phyloP scores from a whole-genome alignment of 164 flowering plant species.

The Euptelea pleiosperma region DNA sequence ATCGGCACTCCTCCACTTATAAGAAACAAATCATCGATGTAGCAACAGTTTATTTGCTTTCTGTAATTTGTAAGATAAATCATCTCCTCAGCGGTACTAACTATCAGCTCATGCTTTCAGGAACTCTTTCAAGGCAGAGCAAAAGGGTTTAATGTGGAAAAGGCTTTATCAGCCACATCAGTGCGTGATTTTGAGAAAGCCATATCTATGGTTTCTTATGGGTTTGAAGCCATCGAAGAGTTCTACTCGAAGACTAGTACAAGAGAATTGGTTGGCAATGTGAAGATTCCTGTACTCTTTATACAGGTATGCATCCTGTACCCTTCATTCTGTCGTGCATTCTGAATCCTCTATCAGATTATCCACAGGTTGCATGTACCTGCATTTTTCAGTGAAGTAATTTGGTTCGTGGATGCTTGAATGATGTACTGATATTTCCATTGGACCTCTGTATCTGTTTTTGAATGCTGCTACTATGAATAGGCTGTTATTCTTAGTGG shows the following conservation, averaged over 20 bases:
- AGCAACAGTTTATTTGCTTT: too few relatives aligned
- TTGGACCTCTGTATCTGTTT: too few relatives aligned
- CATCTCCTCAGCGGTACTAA: too few relatives aligned
- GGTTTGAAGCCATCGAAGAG: constrained; percentile 65
- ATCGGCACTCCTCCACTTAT: not conserved
- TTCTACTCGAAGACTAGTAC: constrained; percentile 82
- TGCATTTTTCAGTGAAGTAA: not conserved
- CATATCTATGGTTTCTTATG: constrained; percentile 83
- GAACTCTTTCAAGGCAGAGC: constrained; percentile 83
- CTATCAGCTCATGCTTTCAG: constrained; percentile 33
- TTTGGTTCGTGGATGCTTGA: not conserved
- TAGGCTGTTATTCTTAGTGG: too few relatives aligned
- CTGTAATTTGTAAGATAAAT: too few relatives aligned
- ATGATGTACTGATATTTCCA: too few relatives aligned
- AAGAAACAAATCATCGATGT: not conserved
- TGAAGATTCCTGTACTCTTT: constrained; percentile 88
- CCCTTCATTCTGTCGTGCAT: constrained; percentile 9
- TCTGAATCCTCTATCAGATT: not conserved
- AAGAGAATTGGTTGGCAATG: constrained; percentile 47
- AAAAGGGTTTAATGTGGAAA: constrained; percentile 75
- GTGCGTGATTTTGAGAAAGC: constrained; percentile 81
- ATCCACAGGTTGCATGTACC: not conserved
- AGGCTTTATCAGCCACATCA: constrained; percentile 63
- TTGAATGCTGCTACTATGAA: too few relatives aligned
- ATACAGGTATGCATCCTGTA: constrained; percentile 65